Conservation (phyloP, 352 stramenopile species). For the Phytophthora megakarya region DNA sequence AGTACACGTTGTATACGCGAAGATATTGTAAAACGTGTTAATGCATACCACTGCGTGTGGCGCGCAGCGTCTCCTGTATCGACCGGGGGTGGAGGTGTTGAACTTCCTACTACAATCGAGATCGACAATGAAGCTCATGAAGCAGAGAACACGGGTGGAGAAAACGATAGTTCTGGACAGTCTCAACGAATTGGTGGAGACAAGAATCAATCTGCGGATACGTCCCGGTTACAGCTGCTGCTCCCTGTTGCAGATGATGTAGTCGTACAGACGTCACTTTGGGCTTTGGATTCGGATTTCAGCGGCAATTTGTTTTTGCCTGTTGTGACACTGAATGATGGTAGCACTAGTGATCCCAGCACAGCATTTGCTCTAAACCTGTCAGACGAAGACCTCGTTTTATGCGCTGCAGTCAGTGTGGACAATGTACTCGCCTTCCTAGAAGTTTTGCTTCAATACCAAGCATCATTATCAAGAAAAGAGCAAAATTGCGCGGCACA, state of each 20-base stretch:
- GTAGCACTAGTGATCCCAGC: constrained; percentile 37
- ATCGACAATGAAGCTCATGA: constrained; percentile 36
- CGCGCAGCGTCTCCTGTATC: constrained; percentile 35
- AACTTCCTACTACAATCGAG: constrained; percentile 41
- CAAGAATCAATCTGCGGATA: constrained; percentile 50
- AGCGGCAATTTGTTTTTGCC: constrained; percentile 53
- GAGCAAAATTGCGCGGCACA: constrained; percentile 8
- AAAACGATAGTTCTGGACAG: constrained; percentile 17
- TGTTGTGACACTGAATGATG: constrained; percentile 66
- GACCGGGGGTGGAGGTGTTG: constrained; percentile 38
- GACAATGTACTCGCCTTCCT: constrained; percentile 70
- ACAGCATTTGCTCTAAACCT: constrained; percentile 62
- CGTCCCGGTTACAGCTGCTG: constrained; percentile 27
- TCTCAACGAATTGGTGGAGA: neutral
- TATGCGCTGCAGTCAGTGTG: constrained; percentile 69
- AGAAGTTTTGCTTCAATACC: constrained; percentile 57
- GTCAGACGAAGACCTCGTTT: constrained; percentile 75
- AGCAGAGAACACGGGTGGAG: constrained; percentile 10
- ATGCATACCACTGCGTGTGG: constrained; percentile 74
- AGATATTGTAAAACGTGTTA: constrained; percentile 72
- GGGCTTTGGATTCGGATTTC: constrained; percentile 70
- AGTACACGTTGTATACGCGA: constrained; percentile 72
- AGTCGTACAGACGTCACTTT: constrained; percentile 72
- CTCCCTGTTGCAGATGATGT: constrained; percentile 48
- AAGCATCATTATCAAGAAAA: constrained; percentile 30